Percentiles rank a stretch among this genome's conserved stretches.
phyloP scores from a whole-genome alignment of 768 basidiomycete genomes.

The Amanita thiersii region DNA sequence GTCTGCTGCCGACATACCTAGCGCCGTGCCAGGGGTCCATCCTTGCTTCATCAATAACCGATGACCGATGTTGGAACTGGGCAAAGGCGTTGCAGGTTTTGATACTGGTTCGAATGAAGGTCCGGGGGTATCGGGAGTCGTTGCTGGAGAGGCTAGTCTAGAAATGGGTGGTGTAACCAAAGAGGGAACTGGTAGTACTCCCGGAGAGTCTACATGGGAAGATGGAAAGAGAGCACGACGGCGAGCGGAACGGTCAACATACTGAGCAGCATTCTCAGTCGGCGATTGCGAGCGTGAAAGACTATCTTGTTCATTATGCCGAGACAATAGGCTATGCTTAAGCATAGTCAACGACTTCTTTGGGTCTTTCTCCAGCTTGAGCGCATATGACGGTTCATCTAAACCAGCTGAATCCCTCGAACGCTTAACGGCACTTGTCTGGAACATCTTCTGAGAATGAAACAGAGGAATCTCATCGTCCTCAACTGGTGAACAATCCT shows the following conservation, averaged over 20 bases:
- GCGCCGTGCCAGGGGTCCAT: slow-evolving; percentile 61
- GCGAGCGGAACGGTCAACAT: slow-evolving; percentile 66
- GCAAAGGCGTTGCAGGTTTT: slow-evolving; percentile 39
- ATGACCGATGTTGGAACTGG: slow-evolving; percentile 58
- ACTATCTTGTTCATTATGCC: slow-evolving; percentile 27
- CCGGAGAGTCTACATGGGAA: slow-evolving; percentile 46
- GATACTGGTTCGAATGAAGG: slow-evolving; percentile 18
- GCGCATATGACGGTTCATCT: slow-evolving; percentile 17
- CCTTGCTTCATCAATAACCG: slow-evolving; percentile 65
- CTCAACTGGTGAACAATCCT: slow-evolving; percentile 44
- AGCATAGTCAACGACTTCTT: slow-evolving; percentile 62
- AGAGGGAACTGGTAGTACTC: slow-evolving; percentile 22
- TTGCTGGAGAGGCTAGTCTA: slow-evolving; percentile 8
- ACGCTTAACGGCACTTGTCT: slow-evolving; percentile 19
- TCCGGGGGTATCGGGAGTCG: slow-evolving; percentile 15
- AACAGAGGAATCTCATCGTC: slow-evolving; percentile 57
- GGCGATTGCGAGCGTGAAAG: slow-evolving; percentile 14
- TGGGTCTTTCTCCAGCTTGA: slow-evolving; percentile 33
- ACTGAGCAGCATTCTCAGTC: slow-evolving; percentile 19
- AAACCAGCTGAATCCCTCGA: slow-evolving; percentile 18
- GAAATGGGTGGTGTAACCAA: slow-evolving; percentile 7
- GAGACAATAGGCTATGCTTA: slow-evolving; percentile 52
- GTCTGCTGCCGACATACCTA: slow-evolving; percentile 27
- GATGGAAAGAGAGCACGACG: slow-evolving; percentile 52
- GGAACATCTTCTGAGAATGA: slow-evolving; percentile 18